Conservation (phyloP, 2,329 filamentous ascomycete species). For the Cladophialophora yegresii region DNA sequence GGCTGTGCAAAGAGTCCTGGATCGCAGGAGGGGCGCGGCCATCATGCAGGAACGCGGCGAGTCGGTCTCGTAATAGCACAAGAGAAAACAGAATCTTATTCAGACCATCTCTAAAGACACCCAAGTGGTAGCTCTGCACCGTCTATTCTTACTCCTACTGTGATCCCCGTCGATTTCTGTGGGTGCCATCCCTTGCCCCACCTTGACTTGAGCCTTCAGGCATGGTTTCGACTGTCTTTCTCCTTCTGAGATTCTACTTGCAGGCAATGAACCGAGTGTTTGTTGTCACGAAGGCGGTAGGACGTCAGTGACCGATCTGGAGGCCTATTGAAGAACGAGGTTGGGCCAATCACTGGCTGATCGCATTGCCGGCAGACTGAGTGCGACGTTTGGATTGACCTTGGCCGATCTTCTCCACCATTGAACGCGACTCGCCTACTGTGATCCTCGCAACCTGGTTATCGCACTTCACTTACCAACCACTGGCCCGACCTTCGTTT, state of each 20-base stretch:
- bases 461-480: neutral
- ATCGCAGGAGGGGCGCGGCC: conserved; percentile 25
- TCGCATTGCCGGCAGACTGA: conserved; percentile 9
- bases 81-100: neutral
- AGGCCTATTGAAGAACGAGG: conserved; percentile 14
- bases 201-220: neutral
- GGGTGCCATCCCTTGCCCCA: neutral
- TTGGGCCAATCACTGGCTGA: conserved; percentile 29
- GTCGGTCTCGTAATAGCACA: conserved; percentile 4
- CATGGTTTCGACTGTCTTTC: neutral
- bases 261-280: neutral
- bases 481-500: conserved; percentile 2
- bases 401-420: conserved; percentile 12
- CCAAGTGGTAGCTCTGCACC: neutral
- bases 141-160: neutral
- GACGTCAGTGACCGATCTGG: conserved; percentile 21
- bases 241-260: neutral
- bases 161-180: neutral
- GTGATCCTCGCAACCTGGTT: conserved; percentile 12
- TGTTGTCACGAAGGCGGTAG: neutral
- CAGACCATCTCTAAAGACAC: neutral
- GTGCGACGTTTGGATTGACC: conserved; percentile 3
- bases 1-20: conserved; percentile 65
- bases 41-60: conserved; percentile 16
- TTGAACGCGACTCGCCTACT: conserved; percentile 13